Base-by-base conservation (phyloP, 139 green algal species). In the Gonium pectorale region DNA sequence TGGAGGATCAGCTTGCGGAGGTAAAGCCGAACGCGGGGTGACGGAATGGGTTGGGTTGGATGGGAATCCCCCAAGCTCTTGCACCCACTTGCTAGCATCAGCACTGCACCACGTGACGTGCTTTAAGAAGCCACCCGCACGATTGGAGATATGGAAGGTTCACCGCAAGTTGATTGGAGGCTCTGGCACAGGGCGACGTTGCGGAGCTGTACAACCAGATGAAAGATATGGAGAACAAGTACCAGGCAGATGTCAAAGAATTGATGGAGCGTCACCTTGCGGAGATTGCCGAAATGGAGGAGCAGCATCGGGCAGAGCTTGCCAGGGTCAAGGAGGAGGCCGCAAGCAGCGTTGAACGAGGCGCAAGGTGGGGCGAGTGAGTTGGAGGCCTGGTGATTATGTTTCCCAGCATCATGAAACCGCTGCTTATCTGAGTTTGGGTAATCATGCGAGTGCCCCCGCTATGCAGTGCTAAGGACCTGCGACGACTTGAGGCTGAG, bases 241-340 rank as follows among this genome's bases (percentile, higher is more conserved):
- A 72, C 63, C 69, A 73, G 67, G 40, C 29, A 0, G 71, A 89
- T 60, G 70, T 80, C 22, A 72, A 63, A 40, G 80, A 89, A 27
- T 37, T 89, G 11, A 82, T 79, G 70, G 59, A 86, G 40, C 59
- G 72, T 46, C 72, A 80, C 19, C 67, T 87, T 33, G 31, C 66
- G n/a, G 85, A 87, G 60, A 24, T 88, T 21, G 60, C n/a, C 3
- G 88, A 92, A 6, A 43, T 88, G 31, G 80, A 90, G 37, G 52
- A 83, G 41, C 63, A 29, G 64, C 79, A 85, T 24, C 35, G 29
- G 9, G 26, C n/a, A 2, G 66, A 88, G 33, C 9, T 88, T 24
- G 43, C 75, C 44, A 52, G 74, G 67, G 26, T 66, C 15, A 51
- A 79, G 40, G 49, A 46, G 41, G 40, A 29, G 31, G 80, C 41